Evolutionary conservation across 139 green algal genomes (phyloP).

Genomic region (Coelastrella sp.): DNA sequence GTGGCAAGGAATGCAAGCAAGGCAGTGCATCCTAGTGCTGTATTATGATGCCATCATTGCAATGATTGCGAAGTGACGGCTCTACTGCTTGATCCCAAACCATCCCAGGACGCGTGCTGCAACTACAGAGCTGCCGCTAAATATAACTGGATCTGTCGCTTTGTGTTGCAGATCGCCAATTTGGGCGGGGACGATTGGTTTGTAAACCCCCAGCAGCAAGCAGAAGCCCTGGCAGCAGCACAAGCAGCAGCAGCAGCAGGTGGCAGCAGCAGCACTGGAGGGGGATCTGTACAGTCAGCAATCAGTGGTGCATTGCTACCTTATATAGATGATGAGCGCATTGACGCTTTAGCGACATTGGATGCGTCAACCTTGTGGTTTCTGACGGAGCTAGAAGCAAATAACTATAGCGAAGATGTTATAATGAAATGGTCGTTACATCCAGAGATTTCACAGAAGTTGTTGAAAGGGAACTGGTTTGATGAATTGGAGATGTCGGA

Average conservation of each 20-base stretch:
- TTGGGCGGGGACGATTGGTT: constrained; percentile 41
- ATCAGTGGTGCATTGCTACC: constrained; percentile 23
- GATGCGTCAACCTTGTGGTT: constrained; percentile 40
- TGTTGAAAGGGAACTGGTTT: constrained; percentile 22
- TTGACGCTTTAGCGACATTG: constrained; percentile 11
- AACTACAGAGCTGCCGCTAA: no score
- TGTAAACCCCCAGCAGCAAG: neutral
- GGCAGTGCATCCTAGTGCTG: no score
- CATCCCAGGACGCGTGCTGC: no score
- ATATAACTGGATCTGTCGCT: no score
- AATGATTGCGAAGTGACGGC: no score
- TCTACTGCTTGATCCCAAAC: no score
- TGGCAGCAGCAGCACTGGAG: constrained; percentile 27
- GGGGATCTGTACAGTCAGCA: neutral
- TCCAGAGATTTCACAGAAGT: neutral
- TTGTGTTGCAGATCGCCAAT: neutral
- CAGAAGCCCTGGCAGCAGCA: constrained; percentile 11
- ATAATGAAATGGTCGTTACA: constrained; percentile 45
- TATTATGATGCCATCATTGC: no score
- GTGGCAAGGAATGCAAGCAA: no score
- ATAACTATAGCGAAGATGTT: neutral
- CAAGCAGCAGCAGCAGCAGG: constrained; percentile 15
- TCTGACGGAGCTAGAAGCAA: constrained; percentile 20
- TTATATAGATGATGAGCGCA: constrained; percentile 25
- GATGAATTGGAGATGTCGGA: constrained; percentile 6